Evolutionary conservation across 805 yeast genomes (phyloP).

Genomic region (Saturnispora serradocipensis): DNA sequence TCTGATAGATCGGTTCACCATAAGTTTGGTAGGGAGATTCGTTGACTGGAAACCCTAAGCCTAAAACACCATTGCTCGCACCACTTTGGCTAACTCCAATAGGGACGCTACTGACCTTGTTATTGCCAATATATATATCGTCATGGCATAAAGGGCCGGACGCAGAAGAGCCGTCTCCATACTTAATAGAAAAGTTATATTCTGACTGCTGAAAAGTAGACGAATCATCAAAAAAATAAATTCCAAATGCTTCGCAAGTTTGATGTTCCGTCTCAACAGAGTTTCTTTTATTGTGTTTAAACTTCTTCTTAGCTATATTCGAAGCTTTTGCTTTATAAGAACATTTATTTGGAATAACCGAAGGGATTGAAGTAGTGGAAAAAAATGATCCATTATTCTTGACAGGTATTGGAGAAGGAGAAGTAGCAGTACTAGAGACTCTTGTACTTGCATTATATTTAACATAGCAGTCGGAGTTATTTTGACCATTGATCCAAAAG

Average conservation of each 20-base stretch:
- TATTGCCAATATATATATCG: slow-evolving; percentile 37
- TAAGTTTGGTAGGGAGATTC: slow-evolving; percentile 40
- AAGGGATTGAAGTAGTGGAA: not conserved
- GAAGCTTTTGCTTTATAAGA: not conserved
- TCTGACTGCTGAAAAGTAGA: slow-evolving; percentile 22
- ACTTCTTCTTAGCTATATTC: not conserved
- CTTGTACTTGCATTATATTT: not conserved
- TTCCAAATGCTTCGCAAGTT: slow-evolving; percentile 32
- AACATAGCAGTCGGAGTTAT: slow-evolving; percentile 4
- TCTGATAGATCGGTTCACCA: slow-evolving; percentile 33
- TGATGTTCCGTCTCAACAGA: not conserved
- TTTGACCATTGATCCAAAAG: slow-evolving; percentile 42
- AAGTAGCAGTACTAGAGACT: not conserved
- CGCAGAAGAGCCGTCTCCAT: slow-evolving; percentile 35
- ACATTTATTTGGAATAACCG: not conserved
- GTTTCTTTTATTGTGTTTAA: not conserved
- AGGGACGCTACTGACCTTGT: slow-evolving; percentile 38
- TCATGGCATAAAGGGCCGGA: slow-evolving; percentile 50
- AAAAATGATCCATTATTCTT: not conserved
- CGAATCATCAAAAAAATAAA: slow-evolving; percentile 31
- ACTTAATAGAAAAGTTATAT: slow-evolving; percentile 26
- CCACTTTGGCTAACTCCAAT: slow-evolving; percentile 60
- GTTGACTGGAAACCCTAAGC: slow-evolving; percentile 59
- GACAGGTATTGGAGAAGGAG: not conserved
- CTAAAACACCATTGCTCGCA: slow-evolving; percentile 56